A percentile compares a stretch with the other conserved stretches of the same genome.
Evolutionary conservation across 2,329 filamentous ascomycete species (phyloP).

Genomic region (Aureobasidium sp.): DNA sequence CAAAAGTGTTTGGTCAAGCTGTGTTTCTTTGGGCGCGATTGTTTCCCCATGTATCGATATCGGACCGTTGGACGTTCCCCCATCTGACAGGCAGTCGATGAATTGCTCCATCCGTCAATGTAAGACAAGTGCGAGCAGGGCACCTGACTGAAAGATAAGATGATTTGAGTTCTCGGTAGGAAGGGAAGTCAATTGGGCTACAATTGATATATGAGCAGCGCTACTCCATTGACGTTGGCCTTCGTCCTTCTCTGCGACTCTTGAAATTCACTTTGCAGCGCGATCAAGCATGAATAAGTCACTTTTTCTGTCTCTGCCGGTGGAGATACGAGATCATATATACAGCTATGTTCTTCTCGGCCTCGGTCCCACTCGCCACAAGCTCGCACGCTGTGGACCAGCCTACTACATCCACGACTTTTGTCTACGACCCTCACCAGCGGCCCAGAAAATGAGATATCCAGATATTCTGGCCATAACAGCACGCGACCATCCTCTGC

Average conservation of each 20-base stretch:
- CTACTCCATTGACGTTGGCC: background rate
- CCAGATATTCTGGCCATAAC: background rate
- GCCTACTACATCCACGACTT: background rate
- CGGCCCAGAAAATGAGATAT: background rate
- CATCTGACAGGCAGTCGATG: slow-evolving; percentile 4
- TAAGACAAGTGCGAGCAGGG: background rate
- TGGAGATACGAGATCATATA: background rate
- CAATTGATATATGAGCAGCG: background rate
- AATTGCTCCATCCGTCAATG: slow-evolving; percentile 8
- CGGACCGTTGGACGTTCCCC: background rate
- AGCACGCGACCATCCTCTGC: background rate
- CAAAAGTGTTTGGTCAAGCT: background rate
- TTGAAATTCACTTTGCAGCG: background rate
- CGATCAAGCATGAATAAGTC: background rate
- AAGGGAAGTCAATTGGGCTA: background rate
- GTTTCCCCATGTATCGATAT: slow-evolving; percentile 6
- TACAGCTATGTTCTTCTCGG: slow-evolving; percentile 1
- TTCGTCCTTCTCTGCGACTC: background rate
- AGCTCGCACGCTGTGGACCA: background rate
- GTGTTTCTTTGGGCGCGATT: background rate
- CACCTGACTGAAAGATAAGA: background rate
- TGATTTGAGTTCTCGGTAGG: background rate
- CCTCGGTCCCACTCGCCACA: background rate
- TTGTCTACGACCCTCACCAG: background rate
- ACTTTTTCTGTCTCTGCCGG: background rate